phyloP scores from a whole-genome alignment of 768 basidiomycete genomes.

The Vararia minispora region DNA sequence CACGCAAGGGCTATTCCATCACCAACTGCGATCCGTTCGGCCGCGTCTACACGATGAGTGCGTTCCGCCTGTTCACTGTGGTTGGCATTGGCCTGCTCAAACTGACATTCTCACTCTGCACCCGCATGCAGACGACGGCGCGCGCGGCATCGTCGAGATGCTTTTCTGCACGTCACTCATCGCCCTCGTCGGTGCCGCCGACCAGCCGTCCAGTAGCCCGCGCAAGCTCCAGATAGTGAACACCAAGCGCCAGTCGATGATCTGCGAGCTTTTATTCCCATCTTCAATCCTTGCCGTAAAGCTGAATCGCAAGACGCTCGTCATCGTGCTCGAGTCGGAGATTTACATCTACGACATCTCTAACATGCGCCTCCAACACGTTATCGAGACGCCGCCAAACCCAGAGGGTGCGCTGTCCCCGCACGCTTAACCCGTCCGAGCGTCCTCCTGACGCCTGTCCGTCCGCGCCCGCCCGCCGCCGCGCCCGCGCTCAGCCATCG shows the following conservation, averaged over 20 bases:
- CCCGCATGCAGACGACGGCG: conserved; percentile 66
- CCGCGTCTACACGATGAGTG: conserved; percentile 89
- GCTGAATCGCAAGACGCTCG: conserved; percentile 91
- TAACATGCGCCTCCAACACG: conserved; percentile 95
- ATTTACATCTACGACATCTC: conserved; percentile 99
- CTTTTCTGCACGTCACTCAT: conserved; percentile 97
- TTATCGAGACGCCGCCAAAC: conserved; percentile 94
- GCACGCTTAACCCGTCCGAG: neutral
- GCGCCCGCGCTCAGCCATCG: conserved; percentile 64
- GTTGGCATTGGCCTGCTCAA: neutral
- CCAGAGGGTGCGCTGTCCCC: conserved; percentile 63
- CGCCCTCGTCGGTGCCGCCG: conserved; percentile 91
- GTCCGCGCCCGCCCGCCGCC: no score
- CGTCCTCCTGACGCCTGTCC: neutral
- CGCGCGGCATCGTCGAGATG: conserved; percentile 97
- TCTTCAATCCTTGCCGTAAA: conserved; percentile 96
- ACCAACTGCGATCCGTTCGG: conserved; percentile 98
- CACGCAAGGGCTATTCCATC: conserved; percentile 91
- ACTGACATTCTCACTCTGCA: neutral
- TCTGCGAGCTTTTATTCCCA: conserved; percentile 96
- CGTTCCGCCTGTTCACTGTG: conserved; percentile 21
- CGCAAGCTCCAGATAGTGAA: conserved; percentile 96
- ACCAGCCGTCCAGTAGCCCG: conserved; percentile 83
- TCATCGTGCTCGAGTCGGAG: conserved; percentile 93
- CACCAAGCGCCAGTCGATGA: conserved; percentile 97